Base-by-base conservation (phyloP, 768 basidiomycete species). In the Thelephora aurantiotincta region DNA sequence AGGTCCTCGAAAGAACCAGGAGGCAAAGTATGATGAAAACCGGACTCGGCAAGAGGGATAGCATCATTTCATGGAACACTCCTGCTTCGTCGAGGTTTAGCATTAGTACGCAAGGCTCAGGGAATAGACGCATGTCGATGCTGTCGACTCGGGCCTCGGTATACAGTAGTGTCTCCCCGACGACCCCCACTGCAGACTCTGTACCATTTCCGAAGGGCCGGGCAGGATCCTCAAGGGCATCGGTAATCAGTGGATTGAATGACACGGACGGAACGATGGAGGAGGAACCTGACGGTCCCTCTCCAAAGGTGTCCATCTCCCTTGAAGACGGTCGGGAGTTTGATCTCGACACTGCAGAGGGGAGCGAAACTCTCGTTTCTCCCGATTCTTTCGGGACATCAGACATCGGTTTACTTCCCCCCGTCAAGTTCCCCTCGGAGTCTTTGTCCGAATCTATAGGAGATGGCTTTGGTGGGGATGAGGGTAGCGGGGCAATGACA, bases 11-110 rank as follows among this genome's bases (percentile, higher is more conserved):
- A 61, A 81, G 91, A 45, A 90, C 89, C 6, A 84, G 86, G 9
- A 69, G 96, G 45, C 80, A 96, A 59, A 92, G 88, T 58, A 88
- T 96, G 75, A 76, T 93, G 72, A 66, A 77, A 1, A 62, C 71
- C 47, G 66, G 66, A 43, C 44, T 61, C 54, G 65, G 75, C 43
- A 77, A 76, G 48, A 61, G 69, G 20, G 69, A 73, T 51, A 71
- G 70, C 35, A 64, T 63, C 44, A 58, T 67, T 48, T 69, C 71
- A 46, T 74, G 70, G 59, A 70, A 63, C 42, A 69, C 71, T 23
- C 64, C 63, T 3, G 56, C 68, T 11, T 65, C 70, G 18, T 78
- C 78, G 23, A 64, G 79, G 49, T 80, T 82, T 62, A 82, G 80
- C 58, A 71, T 65, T 51, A 80, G 78, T 59, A 77, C 76, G 11